These are phyloP conservation scores for Gorgonomyces haynaldii DNA, from an alignment of 192 early-diverging fungal genomes.

Conservation along the genomic window DNA sequence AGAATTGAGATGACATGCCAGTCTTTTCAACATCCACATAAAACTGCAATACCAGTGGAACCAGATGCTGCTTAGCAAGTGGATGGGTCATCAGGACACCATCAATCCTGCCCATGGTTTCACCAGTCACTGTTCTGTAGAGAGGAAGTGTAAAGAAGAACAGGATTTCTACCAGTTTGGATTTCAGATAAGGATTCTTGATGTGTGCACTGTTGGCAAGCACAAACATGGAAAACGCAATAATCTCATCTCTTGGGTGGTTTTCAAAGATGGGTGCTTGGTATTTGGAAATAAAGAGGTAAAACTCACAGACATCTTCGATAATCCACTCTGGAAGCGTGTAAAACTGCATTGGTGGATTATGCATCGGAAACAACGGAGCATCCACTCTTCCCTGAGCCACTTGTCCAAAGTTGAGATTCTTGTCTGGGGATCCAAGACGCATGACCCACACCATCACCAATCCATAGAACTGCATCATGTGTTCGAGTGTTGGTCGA, in stretches of 20 bases:
- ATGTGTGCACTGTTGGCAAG: constrained; percentile 66
- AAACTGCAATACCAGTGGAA: constrained; percentile 75
- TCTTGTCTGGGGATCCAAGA: constrained; percentile 2
- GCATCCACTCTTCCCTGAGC: too few relatives aligned
- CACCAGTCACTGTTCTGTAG: constrained; percentile 24
- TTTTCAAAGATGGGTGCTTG: constrained; percentile 30
- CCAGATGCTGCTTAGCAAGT: constrained; percentile 61
- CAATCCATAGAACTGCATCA: constrained; percentile 75
- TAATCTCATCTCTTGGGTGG: constrained; percentile 32
- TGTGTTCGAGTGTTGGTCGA: constrained; percentile 47
- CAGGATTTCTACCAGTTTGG: constrained; percentile 83
- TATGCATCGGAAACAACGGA: constrained; percentile 42
- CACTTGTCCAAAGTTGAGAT: neutral
- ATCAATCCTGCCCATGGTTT: constrained; percentile 28
- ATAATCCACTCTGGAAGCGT: constrained; percentile 87
- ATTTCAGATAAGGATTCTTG: constrained; percentile 92
- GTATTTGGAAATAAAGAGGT: constrained; percentile 52
- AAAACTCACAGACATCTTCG: constrained; percentile 79
- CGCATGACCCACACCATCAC: constrained; percentile 75
- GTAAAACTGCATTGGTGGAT: constrained; percentile 45
- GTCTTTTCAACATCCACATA: constrained; percentile 97
- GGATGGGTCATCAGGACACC: constrained; percentile 57
- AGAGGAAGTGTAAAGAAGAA: constrained; percentile 71
- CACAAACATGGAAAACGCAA: constrained; percentile 65
- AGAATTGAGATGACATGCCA: constrained; percentile 85